Evolutionary conservation across 805 yeast species (phyloP).

Genomic region (Saturnispora ahearnii): DNA sequence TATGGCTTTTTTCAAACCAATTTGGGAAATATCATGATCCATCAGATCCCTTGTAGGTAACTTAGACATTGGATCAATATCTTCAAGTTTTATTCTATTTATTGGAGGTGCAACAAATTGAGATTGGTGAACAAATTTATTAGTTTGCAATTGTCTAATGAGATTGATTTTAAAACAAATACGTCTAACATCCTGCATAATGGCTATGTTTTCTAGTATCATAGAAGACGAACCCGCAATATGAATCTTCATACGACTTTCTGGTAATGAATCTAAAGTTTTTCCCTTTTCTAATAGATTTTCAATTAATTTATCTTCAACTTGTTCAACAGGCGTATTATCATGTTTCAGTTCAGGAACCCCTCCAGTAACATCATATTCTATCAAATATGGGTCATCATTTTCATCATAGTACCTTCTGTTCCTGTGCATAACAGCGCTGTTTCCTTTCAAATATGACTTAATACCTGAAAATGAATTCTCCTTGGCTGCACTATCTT

Average conservation of each 20-base stretch:
- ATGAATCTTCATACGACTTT: slow-evolving; percentile 34
- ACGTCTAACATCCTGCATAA: slow-evolving; percentile 82
- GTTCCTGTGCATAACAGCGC: slow-evolving; percentile 27
- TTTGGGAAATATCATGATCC: slow-evolving; percentile 51
- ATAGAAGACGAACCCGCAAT: slow-evolving; percentile 52
- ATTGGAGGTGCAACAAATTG: slow-evolving; percentile 65
- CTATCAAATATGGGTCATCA: slow-evolving; percentile 61
- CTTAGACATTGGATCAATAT: slow-evolving; percentile 77
- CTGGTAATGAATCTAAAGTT: slow-evolving; percentile 28
- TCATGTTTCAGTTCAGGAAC: slow-evolving; percentile 54
- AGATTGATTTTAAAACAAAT: slow-evolving; percentile 81
- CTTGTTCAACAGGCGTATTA: slow-evolving; percentile 39
- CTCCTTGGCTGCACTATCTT: slow-evolving; percentile 11
- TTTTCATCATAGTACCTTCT: slow-evolving; percentile 37
- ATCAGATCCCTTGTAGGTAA: slow-evolving; percentile 57
- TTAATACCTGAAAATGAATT: neutral
- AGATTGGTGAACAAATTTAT: slow-evolving; percentile 62
- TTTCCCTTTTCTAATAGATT: slow-evolving; percentile 25
- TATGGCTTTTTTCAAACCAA: slow-evolving; percentile 58
- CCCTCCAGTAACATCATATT: slow-evolving; percentile 78
- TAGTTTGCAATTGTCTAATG: slow-evolving; percentile 85
- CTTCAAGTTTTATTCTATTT: slow-evolving; percentile 48
- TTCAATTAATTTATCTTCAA: slow-evolving; percentile 38
- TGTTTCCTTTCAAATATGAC: slow-evolving; percentile 7
- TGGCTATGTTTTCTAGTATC: slow-evolving; percentile 55